Evolutionary conservation across 169 alveolate species (phyloP), one percentile per base, ranked within the genome.

Genomic region (Plasmodium ovale): DNA sequence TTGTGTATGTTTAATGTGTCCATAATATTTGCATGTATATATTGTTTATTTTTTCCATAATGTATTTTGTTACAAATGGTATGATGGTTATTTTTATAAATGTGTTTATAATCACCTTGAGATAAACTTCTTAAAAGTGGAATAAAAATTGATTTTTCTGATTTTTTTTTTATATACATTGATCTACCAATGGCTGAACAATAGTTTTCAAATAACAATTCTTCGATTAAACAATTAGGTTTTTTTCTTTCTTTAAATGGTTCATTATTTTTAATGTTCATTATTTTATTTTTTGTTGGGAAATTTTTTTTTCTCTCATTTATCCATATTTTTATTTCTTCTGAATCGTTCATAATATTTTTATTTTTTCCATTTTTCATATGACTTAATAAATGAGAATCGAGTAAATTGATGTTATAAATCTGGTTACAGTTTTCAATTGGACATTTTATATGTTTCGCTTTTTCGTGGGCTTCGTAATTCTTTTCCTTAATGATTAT

Each of bases 261-360:
- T 53, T 68, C 23, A 27, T 69, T 56, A 69, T 70, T 69, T 39
- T 56, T 67, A 19, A 14, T 42, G 12, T 69, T 25, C 42, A 49
- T 33, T n/a, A 67, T 85, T 67, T 67, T 68, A 5, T 23, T 58
- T 68, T 60, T 67, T 21, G 87, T 67, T 16, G 91, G 91, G 58
- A 68, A 85, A 44, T 85, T 85, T 62, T 68, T 68, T 67, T 85
- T 85, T 49, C 91, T 54, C 49, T 85, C 91, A 19, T 58, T 42
- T 4, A 85, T 53, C 91, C 91, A 85, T 37, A 54, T 85, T 69
- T 85, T 47, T 54, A 85, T 85, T 54, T 85, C 91, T 69, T 85
- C 51, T 19, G 72, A 19, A 59, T 58, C 62, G n/a, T 56, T 59
- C 37, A 85, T 62, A 59, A 85, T 85, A 27, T 10, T 60, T 69